Evolutionary conservation across 1,139 yeast genomes (phyloP), one percentile per base, ranked within the genome.

Genomic region (Suhomyces anneliseae): DNA sequence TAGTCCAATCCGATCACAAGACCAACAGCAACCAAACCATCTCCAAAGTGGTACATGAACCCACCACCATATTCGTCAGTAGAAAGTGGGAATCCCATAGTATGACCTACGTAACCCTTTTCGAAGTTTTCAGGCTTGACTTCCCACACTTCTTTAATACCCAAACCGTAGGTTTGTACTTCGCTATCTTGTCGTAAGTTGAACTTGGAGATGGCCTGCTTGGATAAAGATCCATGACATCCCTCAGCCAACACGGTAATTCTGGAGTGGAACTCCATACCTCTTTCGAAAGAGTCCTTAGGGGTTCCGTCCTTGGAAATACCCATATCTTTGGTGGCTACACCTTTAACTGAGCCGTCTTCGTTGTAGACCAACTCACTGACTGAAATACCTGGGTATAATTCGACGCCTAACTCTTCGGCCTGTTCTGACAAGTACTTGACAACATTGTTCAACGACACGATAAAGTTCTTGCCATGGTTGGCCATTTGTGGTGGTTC

Each of bases 91-190:
- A 76, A 90, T 2, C 99, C 99, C 76, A 93, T 71, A 0, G 95
- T 76, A 64, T 93, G 99, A 1, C 87, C 83, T n/a, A 89, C 93
- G 52, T 72, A 82, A 0, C 99, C 99, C 55, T 79, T 78, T 48
- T 82, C 76, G 70, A 89, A 92, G 53, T 88, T 87, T 45, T 83
- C 89, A 10, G 93, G 90, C 35, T 78, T 74, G n/a, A 93, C 96
- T 65, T 92, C 93, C 99, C 99, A 93, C 7, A 93, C 95, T 67
- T 93, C 99, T 66, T 93, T 93, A 50, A 93, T 80, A 32, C 99
- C 99, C 36, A 93, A 66, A 11, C 99, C 99, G 65, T 93, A 93
- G 0, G 98, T 90, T 69, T 93, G 99, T 6, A 87, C 84, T 51
- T 85, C 83, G 33, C 78, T 70, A 44, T 83, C 78, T 45, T 78